Percentiles rank a stretch among this genome's conserved stretches.
These are phyloP conservation scores for Aschersonia sp. DNA, from an alignment of 2,329 filamentous ascomycete species.

Conservation along the genomic window DNA sequence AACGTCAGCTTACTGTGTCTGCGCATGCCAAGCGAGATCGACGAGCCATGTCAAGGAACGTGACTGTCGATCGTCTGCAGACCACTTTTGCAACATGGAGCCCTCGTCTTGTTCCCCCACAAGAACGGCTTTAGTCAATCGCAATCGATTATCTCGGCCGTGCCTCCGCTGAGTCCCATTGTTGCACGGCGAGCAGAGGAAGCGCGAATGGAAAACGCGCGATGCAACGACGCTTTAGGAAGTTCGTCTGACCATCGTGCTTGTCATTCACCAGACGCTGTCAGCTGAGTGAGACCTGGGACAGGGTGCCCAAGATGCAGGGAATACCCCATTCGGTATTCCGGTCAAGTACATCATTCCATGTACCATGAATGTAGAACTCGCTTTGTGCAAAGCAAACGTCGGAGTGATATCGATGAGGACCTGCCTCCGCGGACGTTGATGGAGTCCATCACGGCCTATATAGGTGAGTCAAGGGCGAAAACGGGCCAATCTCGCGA, in stretches of 20 bases:
- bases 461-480: neutral
- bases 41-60: neutral
- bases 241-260: neutral
- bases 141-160: neutral
- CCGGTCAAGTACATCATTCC: neutral
- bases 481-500: neutral
- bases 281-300: neutral
- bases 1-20: neutral
- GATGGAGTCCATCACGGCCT: neutral
- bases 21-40: neutral
- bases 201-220: neutral
- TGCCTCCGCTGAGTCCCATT: neutral
- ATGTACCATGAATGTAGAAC: neutral
- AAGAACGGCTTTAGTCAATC: neutral
- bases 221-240: neutral
- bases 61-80: neutral
- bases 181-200: neutral
- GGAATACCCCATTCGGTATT: neutral
- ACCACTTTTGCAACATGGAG: neutral
- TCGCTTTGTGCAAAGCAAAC: neutral
- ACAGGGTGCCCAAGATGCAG: neutral
- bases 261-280: neutral
- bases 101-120: neutral
- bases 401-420: neutral
- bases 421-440: neutral